Evolutionary conservation across 148 eudicot genomes (phyloP).

Genomic region (Diospyros kaki): DNA sequence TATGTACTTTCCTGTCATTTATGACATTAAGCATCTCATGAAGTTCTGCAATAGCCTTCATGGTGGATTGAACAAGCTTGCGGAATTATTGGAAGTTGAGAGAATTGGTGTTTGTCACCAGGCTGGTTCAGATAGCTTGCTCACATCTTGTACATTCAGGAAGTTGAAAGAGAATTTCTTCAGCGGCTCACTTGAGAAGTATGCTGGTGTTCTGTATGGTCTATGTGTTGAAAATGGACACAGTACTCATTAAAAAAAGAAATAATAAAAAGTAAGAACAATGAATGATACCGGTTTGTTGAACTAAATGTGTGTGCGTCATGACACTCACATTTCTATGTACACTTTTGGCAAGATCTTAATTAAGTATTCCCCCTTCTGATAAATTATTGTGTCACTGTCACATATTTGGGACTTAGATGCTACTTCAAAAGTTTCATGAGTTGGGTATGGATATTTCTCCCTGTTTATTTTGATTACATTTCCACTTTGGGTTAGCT

Average conservation of each 20-base stretch:
- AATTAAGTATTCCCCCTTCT: neutral
- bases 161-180: constrained; percentile 51
- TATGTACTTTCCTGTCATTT: constrained; percentile 41
- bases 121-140: constrained; percentile 65
- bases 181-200: constrained; percentile 50
- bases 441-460: no score
- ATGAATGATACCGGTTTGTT: neutral
- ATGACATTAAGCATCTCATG: constrained; percentile 52
- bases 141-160: constrained; percentile 53
- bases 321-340: constrained; percentile 12
- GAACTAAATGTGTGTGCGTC: constrained; percentile 1
- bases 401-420: neutral
- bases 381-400: neutral
- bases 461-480: no score
- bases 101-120: constrained; percentile 51
- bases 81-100: constrained; percentile 55
- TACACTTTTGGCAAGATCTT: constrained; percentile 9
- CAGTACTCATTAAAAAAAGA: constrained; percentile 9
- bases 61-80: constrained; percentile 58
- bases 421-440: neutral
- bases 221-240: constrained; percentile 48
- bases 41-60: constrained; percentile 50
- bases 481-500: no score
- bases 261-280: constrained; percentile 3
- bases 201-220: constrained; percentile 58